Evolutionary conservation across 106 monocot species (phyloP), one percentile per base, ranked within the genome.

Genomic region (Dendrobium catenatum): DNA sequence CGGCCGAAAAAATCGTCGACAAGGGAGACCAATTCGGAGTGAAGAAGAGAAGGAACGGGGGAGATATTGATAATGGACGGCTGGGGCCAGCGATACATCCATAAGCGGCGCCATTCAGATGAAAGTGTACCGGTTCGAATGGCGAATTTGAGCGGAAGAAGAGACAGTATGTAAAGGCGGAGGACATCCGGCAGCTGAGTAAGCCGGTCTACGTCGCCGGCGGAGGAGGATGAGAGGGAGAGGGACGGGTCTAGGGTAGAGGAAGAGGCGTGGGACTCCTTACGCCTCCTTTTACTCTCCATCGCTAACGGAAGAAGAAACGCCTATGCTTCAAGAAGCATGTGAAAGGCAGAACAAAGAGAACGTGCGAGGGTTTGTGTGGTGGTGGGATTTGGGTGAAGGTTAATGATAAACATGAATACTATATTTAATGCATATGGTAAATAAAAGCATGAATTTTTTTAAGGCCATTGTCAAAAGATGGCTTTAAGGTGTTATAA

Each of bases 141-240:
- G 44, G 88, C 88, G 44, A 47, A 82, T 67, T 84, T 81, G 51
- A 85, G 75, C 9, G 88, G 88, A 33, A 88, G 88, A 75, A 88
- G 79, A 42, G 73, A 79, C 24, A 88, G 85, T 75, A 88, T 88
- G 16, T 85, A 79, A 11, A 88, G 79, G 20, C 88, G 88, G 44
- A 88, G 79, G 18, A 79, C 78, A 73, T 88, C 88, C 18, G 88
- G 88, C 5, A 88, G 88, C 9, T 81, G 79, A 20, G 88, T 82
- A 55, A 88, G 75, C 1, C 79, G 82, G 68, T 88, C 88, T 3
- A 46, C 72, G 5, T 56, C 66, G 47, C 18, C 82, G 64, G 43
- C 44, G 44, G 17, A 47, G 66, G 41, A 76, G 47, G n/a, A 27
- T 48, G 40, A 27, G 46, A 42, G 76, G 17, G 82, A 42, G 15